Percentiles rank a stretch among this genome's conserved stretches.
Conservation (phyloP, 2,329 filamentous ascomycete genomes). For the Dothiorella sarmentorum region DNA sequence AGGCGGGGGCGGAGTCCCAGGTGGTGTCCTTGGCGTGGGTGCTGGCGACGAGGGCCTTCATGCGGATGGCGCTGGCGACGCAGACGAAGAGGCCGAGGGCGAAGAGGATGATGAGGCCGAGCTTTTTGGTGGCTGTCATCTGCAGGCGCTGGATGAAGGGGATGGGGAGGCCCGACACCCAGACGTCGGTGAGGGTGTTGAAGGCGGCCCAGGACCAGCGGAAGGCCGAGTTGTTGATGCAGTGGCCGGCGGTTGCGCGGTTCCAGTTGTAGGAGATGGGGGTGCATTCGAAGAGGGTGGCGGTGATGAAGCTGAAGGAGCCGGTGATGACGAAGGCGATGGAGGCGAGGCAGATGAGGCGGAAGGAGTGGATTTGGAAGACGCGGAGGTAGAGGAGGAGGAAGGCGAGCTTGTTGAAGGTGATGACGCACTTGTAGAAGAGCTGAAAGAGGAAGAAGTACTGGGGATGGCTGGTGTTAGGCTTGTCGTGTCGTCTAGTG, state of each 20-base stretch:
- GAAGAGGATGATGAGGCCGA: conserved; percentile 18
- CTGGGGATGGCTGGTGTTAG: too few species aligned
- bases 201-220: conserved; percentile 21
- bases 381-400: conserved; percentile 27
- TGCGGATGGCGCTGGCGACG: conserved; percentile 27
- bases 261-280: conserved; percentile 24
- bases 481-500: too few species aligned
- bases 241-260: not conserved
- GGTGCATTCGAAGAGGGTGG: conserved; percentile 26
- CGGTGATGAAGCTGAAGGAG: conserved; percentile 21
- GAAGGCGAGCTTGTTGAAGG: conserved; percentile 29
- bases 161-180: conserved; percentile 20
- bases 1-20: conserved; percentile 28
- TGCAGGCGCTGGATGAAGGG: conserved; percentile 20
- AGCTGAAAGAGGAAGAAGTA: conserved; percentile 27
- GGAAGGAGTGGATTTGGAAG: conserved; percentile 24
- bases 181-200: conserved; percentile 21
- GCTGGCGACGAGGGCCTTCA: conserved; percentile 25
- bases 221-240: conserved; percentile 14
- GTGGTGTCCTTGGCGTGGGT: conserved; percentile 24
- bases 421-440: conserved; percentile 27
- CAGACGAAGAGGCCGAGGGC: conserved; percentile 25
- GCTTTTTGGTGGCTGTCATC: conserved; percentile 19
- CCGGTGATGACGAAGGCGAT: conserved; percentile 21
- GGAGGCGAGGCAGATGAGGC: conserved; percentile 21